These are phyloP conservation scores for Colletotrichum magnum DNA, from an alignment of 2,329 filamentous ascomycete species.

Conservation along the genomic window DNA sequence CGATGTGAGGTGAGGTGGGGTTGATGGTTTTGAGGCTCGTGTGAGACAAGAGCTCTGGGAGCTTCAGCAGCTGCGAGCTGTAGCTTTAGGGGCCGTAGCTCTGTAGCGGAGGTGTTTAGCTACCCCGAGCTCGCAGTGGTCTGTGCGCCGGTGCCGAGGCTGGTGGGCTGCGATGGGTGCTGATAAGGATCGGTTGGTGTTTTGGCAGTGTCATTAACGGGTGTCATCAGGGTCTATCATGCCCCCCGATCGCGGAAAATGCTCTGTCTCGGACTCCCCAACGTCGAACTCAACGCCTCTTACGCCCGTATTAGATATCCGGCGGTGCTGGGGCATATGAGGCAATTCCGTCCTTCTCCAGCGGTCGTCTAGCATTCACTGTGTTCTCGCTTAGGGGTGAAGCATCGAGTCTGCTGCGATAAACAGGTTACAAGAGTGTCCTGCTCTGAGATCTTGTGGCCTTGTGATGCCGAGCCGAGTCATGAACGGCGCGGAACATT, in stretches of 20 bases:
- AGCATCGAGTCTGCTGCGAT: too few species aligned
- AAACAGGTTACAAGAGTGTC: too few species aligned
- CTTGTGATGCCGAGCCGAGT: constrained; percentile 1
- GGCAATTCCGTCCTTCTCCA: too few species aligned
- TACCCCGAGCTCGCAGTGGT: constrained; percentile 5
- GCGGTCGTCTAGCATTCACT: too few species aligned
- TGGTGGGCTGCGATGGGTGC: constrained; percentile 9
- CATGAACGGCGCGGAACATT: not conserved
- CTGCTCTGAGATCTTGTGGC: not conserved
- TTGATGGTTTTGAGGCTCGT: constrained; percentile 1
- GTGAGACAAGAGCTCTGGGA: constrained; percentile 12
- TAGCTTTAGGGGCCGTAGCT: constrained; percentile 8
- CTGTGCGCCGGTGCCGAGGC: constrained; percentile 13
- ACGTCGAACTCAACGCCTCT: not conserved
- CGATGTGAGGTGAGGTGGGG: constrained; percentile 11
- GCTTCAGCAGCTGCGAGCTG: constrained; percentile 9
- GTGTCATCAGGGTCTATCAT: constrained; percentile 15
- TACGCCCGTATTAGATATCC: not conserved
- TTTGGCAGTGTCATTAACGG: constrained; percentile 6
- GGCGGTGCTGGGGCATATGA: not conserved
- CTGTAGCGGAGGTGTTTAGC: not conserved
- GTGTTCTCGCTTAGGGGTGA: too few species aligned
- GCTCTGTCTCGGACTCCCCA: constrained; percentile 33
- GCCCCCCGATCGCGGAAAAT: not conserved
- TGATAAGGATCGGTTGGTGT: constrained; percentile 1